These are phyloP conservation scores for Zygosaccharomyces pseudobailii DNA, from an alignment of 1,139 yeast genomes.

Conservation along the genomic window DNA sequence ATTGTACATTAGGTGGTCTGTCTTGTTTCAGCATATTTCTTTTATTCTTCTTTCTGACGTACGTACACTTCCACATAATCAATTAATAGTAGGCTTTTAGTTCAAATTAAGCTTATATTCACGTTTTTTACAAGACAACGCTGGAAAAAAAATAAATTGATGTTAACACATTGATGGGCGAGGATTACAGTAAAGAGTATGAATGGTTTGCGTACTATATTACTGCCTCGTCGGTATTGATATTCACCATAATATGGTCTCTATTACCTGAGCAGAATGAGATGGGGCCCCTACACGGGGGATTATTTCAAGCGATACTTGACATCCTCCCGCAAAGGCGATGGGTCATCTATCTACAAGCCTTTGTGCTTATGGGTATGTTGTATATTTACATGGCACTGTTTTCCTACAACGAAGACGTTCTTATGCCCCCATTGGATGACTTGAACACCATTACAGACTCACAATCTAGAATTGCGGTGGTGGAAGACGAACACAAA, in stretches of 20 bases:
- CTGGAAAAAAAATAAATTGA: background rate
- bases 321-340: conserved; percentile 26
- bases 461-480: conserved; percentile 52
- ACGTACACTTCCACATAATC: background rate
- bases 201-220: conserved; percentile 28
- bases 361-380: conserved; percentile 51
- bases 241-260: conserved; percentile 23
- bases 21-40: conserved; percentile 1
- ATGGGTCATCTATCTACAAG: conserved; percentile 26
- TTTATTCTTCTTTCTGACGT: background rate
- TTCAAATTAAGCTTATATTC: background rate
- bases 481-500: conserved; percentile 25
- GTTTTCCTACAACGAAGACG: conserved; percentile 68
- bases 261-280: conserved; percentile 16
- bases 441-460: conserved; percentile 67
- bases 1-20: conserved; percentile 1
- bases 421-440: conserved; percentile 54
- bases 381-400: conserved; percentile 65
- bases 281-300: conserved; percentile 4
- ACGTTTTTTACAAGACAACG: background rate
- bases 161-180: conserved; percentile 17
- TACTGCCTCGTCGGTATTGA: conserved; percentile 18
- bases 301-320: conserved; percentile 15
- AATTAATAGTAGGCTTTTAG: background rate
- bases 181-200: conserved; percentile 20